Base-by-base conservation (phyloP, 2,329 filamentous ascomycete species). In the Fusarium lateritium region DNA sequence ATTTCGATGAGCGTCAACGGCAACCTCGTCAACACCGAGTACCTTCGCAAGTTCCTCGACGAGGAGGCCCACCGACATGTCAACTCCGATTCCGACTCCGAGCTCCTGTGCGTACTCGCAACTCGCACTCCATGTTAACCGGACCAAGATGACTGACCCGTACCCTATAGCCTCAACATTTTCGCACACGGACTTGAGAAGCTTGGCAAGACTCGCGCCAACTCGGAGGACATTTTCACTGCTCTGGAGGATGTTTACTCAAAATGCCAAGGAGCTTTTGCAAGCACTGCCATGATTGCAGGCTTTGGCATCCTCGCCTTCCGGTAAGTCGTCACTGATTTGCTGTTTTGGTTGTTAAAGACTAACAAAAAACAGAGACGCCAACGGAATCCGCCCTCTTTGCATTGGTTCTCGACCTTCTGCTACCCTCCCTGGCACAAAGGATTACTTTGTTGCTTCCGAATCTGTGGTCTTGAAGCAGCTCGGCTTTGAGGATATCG, bases 381-480 rank as follows among this genome's bases (percentile, higher is more conserved):
- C 62, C 17, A 76, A 94, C 73, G 93, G 92, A 53, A 96, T 96
- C 75, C 92, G 94, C 14, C 94, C 94, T 4, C 87, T 97, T 69
- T 88, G 92, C 46, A 82, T 97, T 11, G 94, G 94, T 42, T 92
- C 89, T 49, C 88, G 94, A 55, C 86, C 88, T 2, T 94, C 92
- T 2, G 79, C 83, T 15, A 91, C 85, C 0, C 61, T 89, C 39
- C 85, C 87, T 36, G 83, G 87, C 6, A 89, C 89, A 7, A 91
- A 81, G 63, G 94, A 97, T 79, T 97, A 97, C 82, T 94, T 97
- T 87, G 88, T 97, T 83, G 93, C 94, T 2, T 97, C 94, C 0
- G 94, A 97, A 80, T 95, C 92, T 10, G 90, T 97, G 50, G 94
- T 94, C 10, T 83, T 97, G 46, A 87, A 87, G 45, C 93, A 97